Evolutionary conservation across 345 rosid species (phyloP).

Genomic region (Arabis alpina): DNA sequence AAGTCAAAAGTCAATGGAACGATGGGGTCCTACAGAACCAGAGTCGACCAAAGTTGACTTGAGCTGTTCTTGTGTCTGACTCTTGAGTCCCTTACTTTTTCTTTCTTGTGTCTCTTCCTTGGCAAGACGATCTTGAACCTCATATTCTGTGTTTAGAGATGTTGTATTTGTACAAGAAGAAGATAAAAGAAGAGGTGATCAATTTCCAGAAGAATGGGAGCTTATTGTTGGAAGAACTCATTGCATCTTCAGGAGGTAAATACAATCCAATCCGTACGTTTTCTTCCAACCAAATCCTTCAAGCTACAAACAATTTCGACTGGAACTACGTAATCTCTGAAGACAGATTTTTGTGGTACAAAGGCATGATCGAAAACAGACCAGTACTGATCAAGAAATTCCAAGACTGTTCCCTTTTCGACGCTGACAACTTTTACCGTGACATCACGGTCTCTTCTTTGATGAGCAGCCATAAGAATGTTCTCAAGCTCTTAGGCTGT

Average conservation of each 20-base stretch:
- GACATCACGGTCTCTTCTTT: slow-evolving; percentile 24
- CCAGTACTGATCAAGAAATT: slow-evolving; percentile 30
- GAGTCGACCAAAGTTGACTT: slow-evolving; percentile 26
- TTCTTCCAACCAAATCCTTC: slow-evolving; percentile 29
- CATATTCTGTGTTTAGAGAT: slow-evolving; percentile 8
- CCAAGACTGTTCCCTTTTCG: neutral
- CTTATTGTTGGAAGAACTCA: slow-evolving; percentile 37
- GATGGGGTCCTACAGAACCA: neutral
- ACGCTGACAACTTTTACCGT: slow-evolving; percentile 33
- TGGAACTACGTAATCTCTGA: neutral
- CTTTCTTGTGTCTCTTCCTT: slow-evolving; percentile 1
- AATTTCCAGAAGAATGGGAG: slow-evolving; percentile 25
- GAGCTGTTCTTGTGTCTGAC: slow-evolving; percentile 12
- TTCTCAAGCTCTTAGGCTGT: slow-evolving; percentile 29
- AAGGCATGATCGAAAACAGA: slow-evolving; percentile 26
- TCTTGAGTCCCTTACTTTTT: neutral
- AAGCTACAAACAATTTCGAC: slow-evolving; percentile 39
- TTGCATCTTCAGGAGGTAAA: slow-evolving; percentile 31
- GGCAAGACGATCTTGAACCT: slow-evolving; percentile 10
- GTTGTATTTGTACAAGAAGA: slow-evolving; percentile 16
- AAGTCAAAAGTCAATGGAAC: no score
- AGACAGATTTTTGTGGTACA: slow-evolving; percentile 30
- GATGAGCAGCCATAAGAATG: slow-evolving; percentile 39
- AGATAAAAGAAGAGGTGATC: slow-evolving; percentile 17
- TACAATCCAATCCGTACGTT: slow-evolving; percentile 37